phyloP scores from a whole-genome alignment of 768 basidiomycete species.

The Suillus clintonianus region DNA sequence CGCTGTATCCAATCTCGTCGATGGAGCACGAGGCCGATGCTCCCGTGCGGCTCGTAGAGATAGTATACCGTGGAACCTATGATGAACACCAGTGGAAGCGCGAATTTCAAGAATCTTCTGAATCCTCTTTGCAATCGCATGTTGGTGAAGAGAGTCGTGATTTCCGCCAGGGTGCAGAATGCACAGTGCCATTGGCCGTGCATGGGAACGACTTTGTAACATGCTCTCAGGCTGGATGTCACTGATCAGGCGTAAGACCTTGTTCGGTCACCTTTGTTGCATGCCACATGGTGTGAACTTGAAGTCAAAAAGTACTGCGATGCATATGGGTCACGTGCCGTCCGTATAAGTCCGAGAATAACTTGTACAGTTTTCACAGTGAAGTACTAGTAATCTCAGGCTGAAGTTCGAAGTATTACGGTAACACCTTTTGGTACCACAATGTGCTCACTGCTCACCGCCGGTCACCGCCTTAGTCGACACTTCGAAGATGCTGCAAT shows the following conservation, averaged over 20 bases:
- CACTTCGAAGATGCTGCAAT: slow-evolving; percentile 48
- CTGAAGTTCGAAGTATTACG: too few species aligned
- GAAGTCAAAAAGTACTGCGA: too few species aligned
- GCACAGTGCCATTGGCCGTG: background rate
- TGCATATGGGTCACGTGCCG: too few species aligned
- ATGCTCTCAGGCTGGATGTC: background rate
- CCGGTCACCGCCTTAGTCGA: too few species aligned
- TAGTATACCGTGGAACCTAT: slow-evolving; percentile 42
- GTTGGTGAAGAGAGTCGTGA: background rate
- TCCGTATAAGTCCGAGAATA: too few species aligned
- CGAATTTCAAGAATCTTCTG: slow-evolving; percentile 42
- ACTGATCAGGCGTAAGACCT: background rate
- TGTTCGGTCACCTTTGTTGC: background rate
- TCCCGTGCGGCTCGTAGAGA: slow-evolving; percentile 65
- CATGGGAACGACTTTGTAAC: background rate
- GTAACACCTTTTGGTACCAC: too few species aligned
- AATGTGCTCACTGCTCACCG: background rate
- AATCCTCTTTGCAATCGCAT: slow-evolving; percentile 36
- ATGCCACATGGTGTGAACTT: background rate
- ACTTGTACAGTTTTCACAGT: too few species aligned
- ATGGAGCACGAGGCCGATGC: slow-evolving; percentile 84
- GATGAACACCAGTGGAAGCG: slow-evolving; percentile 35
- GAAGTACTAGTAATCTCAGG: too few species aligned
- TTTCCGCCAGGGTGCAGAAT: background rate
- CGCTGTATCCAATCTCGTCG: slow-evolving; percentile 69